These are phyloP conservation scores for Venturia carpophila DNA, from an alignment of 2,329 filamentous ascomycete genomes.

Conservation along the genomic window DNA sequence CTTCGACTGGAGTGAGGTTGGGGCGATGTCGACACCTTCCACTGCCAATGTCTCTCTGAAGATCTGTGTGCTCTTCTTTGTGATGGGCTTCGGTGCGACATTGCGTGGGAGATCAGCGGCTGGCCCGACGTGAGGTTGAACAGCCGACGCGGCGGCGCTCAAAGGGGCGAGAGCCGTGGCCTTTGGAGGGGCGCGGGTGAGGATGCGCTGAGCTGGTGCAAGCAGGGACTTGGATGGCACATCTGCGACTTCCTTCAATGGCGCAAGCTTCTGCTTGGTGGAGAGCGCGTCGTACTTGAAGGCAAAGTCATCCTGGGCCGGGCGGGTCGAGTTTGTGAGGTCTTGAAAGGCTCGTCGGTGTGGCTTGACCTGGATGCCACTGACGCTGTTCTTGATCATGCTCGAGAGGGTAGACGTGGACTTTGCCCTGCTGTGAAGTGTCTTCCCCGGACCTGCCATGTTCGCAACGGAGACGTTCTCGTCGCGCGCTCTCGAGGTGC, in stretches of 20 bases:
- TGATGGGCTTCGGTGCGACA: slow-evolving; percentile 5
- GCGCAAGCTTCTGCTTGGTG: not conserved
- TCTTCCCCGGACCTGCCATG: slow-evolving; percentile 43
- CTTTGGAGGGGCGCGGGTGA: slow-evolving; percentile 30
- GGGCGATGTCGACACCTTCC: not conserved
- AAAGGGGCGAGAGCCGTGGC: slow-evolving; percentile 23
- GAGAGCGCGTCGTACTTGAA: slow-evolving; percentile 26
- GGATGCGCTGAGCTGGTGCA: slow-evolving; percentile 56
- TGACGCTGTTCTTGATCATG: slow-evolving; percentile 49
- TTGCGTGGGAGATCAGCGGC: slow-evolving; percentile 2
- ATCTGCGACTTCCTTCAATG: slow-evolving; percentile 13
- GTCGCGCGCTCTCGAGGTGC: slow-evolving; percentile 55
- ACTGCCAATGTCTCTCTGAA: slow-evolving; percentile 16
- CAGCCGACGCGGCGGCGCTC: not conserved
- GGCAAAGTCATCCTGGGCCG: slow-evolving; percentile 49
- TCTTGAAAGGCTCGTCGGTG: slow-evolving; percentile 72
- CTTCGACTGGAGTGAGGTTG: not conserved
- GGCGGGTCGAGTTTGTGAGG: slow-evolving; percentile 35
- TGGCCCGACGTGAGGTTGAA: slow-evolving; percentile 4
- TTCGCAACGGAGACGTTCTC: slow-evolving; percentile 58
- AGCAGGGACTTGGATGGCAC: slow-evolving; percentile 27
- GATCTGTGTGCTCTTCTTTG: slow-evolving; percentile 17
- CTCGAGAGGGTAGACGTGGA: slow-evolving; percentile 59
- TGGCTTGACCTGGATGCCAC: slow-evolving; percentile 35
- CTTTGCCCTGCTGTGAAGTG: slow-evolving; percentile 68